Conservation (phyloP, 495 filamentous ascomycete genomes). For the Xylaria longipes region DNA sequence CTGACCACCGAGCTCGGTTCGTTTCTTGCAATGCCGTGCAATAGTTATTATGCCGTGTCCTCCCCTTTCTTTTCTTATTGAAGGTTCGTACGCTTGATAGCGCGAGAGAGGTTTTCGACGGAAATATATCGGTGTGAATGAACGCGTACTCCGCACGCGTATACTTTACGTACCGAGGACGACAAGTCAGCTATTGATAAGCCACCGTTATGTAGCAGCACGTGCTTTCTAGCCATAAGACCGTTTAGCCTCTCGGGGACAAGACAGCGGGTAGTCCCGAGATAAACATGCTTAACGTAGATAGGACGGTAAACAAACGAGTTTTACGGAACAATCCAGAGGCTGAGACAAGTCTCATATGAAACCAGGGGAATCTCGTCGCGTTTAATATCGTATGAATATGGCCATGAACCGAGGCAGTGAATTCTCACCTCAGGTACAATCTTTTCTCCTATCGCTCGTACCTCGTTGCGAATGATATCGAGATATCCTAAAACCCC, state of each 20-base stretch:
- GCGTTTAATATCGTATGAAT: not conserved
- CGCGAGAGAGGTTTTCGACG: not conserved
- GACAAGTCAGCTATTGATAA: not conserved
- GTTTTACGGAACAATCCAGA: not conserved
- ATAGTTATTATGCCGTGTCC: not conserved
- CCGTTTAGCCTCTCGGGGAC: not conserved
- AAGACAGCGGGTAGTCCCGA: slow-evolving; percentile 20
- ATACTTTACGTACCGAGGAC: not conserved
- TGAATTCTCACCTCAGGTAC: not conserved
- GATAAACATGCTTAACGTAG: not conserved
- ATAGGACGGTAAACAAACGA: slow-evolving; percentile 4
- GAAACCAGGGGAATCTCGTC: not conserved
- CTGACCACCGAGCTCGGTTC: not conserved
- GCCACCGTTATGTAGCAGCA: not conserved
- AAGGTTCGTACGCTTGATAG: not conserved
- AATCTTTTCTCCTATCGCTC: not conserved
- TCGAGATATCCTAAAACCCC: not conserved
- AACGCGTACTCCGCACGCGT: not conserved
- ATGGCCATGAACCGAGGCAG: not conserved
- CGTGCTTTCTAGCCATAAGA: not conserved
- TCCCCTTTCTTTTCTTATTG: not conserved
- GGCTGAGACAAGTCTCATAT: not conserved
- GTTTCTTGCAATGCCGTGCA: slow-evolving; percentile 5
- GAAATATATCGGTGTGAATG: not conserved
- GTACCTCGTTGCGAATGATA: not conserved